Conservation (phyloP, 1,284 basidiomycete genomes). For the Uromyces viciae-fabae region DNA sequence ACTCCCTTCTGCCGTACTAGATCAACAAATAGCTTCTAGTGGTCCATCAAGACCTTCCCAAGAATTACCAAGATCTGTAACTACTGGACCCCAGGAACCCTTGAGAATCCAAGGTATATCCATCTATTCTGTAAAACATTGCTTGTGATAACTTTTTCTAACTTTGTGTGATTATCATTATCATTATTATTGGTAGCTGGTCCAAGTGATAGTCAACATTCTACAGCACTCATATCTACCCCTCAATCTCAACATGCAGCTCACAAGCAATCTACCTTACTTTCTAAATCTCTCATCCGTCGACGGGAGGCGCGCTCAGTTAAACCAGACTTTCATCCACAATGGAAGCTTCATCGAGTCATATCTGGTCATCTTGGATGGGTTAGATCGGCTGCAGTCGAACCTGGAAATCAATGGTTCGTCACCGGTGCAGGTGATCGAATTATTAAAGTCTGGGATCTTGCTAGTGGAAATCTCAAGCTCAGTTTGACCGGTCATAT, state of each 20-base stretch:
- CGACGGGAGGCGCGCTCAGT: slow-evolving; percentile 86
- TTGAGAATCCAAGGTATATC: slow-evolving; percentile 55
- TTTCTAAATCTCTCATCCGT: slow-evolving; percentile 78
- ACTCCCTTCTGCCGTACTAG: slow-evolving; percentile 73
- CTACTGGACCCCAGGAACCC: slow-evolving; percentile 64
- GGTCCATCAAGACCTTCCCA: slow-evolving; percentile 69
- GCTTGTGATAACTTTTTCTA: slow-evolving; percentile 48
- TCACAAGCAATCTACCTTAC: slow-evolving; percentile 58
- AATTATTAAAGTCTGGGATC: slow-evolving; percentile 99
- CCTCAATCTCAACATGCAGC: slow-evolving; percentile 46
- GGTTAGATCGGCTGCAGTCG: slow-evolving; percentile 93
- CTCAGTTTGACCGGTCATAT: slow-evolving; percentile 95
- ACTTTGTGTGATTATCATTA: slow-evolving; percentile 58
- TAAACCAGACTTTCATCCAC: slow-evolving; percentile 90
- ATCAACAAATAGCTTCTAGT: slow-evolving; percentile 70
- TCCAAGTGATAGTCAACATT: background rate
- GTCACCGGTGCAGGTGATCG: slow-evolving; percentile 95
- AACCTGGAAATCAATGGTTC: slow-evolving; percentile 98
- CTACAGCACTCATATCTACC: slow-evolving; percentile 48
- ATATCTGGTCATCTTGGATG: slow-evolving; percentile 97
- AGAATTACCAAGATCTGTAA: slow-evolving; percentile 57
- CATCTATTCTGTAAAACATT: slow-evolving; percentile 43
- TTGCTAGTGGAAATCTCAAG: slow-evolving; percentile 91
- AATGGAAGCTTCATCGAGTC: slow-evolving; percentile 89
- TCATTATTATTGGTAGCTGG: slow-evolving; percentile 56